Evolutionary conservation across 2,329 filamentous ascomycete species (phyloP), one percentile per base, ranked within the genome.

Genomic region (Ophiostoma himal-ulmi): DNA sequence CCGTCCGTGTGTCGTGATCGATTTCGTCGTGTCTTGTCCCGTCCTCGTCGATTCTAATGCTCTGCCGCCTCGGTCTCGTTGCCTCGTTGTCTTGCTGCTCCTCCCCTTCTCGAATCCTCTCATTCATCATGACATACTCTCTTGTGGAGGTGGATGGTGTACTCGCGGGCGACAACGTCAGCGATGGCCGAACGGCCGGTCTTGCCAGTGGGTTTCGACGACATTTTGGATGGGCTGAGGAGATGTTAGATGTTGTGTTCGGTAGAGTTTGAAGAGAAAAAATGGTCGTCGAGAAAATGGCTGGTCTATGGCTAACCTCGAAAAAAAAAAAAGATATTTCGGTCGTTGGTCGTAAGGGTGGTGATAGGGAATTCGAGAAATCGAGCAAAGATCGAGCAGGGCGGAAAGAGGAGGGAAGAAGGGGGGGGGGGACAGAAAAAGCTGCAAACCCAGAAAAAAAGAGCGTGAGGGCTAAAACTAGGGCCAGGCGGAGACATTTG

Each of bases 61-160:
- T 48, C 41, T 44, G 41, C 13, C 41, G 41, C 41, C 14, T 36
- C 39, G 30, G 13, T 34, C 64, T 26, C 67, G 17, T 17, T 34
- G 30, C 3, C 34, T 69, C 26, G 17, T 48, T 52, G 7, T 7
- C 13, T n/a, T 54, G 6, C 14, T 34, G 26, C 34, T 17, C 52
- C 30, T 68, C 52, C 22, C 30, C 17, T 26, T 11, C 39, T 37
- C 20, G 48, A 30, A 3, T 64, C 62, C 41, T 20, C 66, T 22
- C 66, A 60, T 70, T 64, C 41, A 34, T 17, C 48, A 37, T 41
- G 34, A 91, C 91, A 83, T 94, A 96, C 92, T 85, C 94, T 91
- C 92, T 97, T 98, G 92, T 99, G 95, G 79, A 99, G 87, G 89
- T 99, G 94, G 87, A 99, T 98, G 84, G 95, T 99, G 90, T 99